Base-by-base conservation (phyloP, 73 alveolate genomes). In the Paramecium tetraurelia region DNA sequence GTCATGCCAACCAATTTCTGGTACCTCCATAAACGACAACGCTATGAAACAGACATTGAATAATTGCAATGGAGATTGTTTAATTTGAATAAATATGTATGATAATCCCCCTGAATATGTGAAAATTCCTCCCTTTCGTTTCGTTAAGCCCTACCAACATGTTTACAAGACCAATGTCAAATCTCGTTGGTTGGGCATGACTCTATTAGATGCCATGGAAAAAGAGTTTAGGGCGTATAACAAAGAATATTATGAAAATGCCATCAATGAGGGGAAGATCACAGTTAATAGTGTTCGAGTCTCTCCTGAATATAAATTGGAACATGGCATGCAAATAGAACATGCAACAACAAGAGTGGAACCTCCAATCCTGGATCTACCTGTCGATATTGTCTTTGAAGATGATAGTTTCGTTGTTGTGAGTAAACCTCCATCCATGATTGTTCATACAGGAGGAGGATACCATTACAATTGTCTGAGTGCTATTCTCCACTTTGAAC, bases 361-460 rank as follows among this genome's bases (percentile, higher is more conserved):
- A 93, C 96, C 97, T 85, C 98, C 98, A n/a, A 95, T 96, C 7
- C 44, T 96, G 2, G 92, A 92, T 59, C 20, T 68, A 10, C 94
- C 83, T 7, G 86, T 95, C 12, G 98, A 96, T 72, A 95, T 98
- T 63, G 86, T 96, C 38, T 85, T 59, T 86, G 98, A 98, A 58
- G 97, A 96, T 93, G 95, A 95, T 14, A 86, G 98, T 57, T 96
- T 85, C 59, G 76, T 98, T 35, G 98, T 96, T 7, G 99, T 98
- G 16, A 95, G 97, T 85, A 98, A 98, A 92, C 99, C 99, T 14
- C 93, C 99, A 22, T 97, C 99, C 7, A 95, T 98, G 97, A 99
- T 99, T 24, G 99, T 97, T 9, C 99, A 98, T 93, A 96, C 99
- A 35, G 94, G 99, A 21, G 99, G 99, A 1, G 99, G 95, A 31